phyloP scores from a whole-genome alignment of 208 protist species.

The Leptomonas pyrrhocoris region DNA sequence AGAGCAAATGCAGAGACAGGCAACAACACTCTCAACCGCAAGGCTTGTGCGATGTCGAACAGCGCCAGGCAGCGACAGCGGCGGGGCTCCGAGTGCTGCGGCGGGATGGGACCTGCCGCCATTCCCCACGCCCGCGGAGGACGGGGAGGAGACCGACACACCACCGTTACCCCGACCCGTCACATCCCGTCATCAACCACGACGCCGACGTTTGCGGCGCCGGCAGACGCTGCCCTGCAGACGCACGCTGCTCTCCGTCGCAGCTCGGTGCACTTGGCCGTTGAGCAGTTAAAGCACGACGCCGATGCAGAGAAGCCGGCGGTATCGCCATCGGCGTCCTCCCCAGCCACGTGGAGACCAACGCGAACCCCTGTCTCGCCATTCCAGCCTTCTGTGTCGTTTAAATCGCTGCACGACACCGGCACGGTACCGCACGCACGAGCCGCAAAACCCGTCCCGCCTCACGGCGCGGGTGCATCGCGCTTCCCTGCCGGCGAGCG shows the following conservation, averaged over 20 bases:
- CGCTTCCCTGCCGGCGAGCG: slow-evolving; percentile 38
- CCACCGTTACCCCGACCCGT: background rate
- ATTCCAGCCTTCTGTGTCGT: background rate
- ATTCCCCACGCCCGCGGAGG: slow-evolving; percentile 10
- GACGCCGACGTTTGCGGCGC: background rate
- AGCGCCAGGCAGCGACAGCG: background rate
- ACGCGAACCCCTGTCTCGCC: background rate
- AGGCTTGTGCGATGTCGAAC: background rate
- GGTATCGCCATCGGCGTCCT: background rate
- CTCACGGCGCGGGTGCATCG: slow-evolving; percentile 21
- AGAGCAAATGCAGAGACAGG: background rate
- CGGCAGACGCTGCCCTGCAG: too few relatives aligned
- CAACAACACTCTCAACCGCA: background rate
- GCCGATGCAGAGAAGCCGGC: background rate
- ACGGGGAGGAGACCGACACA: background rate
- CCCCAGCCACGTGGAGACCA: background rate
- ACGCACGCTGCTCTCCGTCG: slow-evolving; percentile 9
- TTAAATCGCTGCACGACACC: background rate
- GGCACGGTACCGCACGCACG: background rate
- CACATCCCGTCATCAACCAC: background rate
- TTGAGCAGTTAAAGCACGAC: slow-evolving; percentile 20
- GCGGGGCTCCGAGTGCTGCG: slow-evolving; percentile 8
- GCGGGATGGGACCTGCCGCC: background rate
- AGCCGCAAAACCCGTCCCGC: slow-evolving; percentile 19
- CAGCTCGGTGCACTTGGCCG: slow-evolving; percentile 32